These are phyloP conservation scores for Venturia asperata DNA, from an alignment of 2,329 filamentous ascomycete genomes.

Conservation along the genomic window DNA sequence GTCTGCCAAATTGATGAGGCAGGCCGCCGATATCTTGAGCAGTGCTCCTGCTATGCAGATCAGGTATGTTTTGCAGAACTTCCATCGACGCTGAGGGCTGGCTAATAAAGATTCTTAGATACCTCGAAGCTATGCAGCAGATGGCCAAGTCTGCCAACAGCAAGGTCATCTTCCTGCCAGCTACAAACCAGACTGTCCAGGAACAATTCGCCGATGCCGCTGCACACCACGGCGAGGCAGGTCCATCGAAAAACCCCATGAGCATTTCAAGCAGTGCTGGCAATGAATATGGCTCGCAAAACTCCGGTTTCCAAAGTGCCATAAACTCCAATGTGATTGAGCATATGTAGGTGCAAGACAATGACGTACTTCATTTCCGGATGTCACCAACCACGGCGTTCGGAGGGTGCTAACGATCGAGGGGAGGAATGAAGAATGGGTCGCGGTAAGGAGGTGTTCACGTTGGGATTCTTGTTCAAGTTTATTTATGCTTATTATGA, in stretches of 20 bases:
- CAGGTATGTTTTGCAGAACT: slow-evolving; percentile 36
- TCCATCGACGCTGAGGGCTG: background rate
- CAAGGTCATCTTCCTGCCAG: slow-evolving; percentile 80
- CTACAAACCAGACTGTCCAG: slow-evolving; percentile 53
- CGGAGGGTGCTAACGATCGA: background rate
- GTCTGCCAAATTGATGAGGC: slow-evolving; percentile 80
- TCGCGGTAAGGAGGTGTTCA: slow-evolving; percentile 2
- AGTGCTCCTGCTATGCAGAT: slow-evolving; percentile 97
- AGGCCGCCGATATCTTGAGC: slow-evolving; percentile 88
- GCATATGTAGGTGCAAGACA: slow-evolving; percentile 60
- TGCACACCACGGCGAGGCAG: slow-evolving; percentile 26
- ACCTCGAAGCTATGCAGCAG: slow-evolving; percentile 96
- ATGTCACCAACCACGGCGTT: background rate
- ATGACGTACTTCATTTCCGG: background rate
- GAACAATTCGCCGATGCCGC: slow-evolving; percentile 42
- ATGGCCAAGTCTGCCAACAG: slow-evolving; percentile 92
- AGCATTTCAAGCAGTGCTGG: slow-evolving; percentile 26
- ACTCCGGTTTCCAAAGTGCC: slow-evolving; percentile 63
- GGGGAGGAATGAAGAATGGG: background rate
- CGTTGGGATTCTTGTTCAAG: background rate
- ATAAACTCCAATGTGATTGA: slow-evolving; percentile 78
- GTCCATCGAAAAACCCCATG: slow-evolving; percentile 5
- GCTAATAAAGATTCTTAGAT: slow-evolving; percentile 33
- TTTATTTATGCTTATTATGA: slow-evolving; percentile 7
- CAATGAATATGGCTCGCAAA: slow-evolving; percentile 34